Conservation (phyloP, 2,329 filamentous ascomycete species). For the Orbilia blumenaviensis region DNA sequence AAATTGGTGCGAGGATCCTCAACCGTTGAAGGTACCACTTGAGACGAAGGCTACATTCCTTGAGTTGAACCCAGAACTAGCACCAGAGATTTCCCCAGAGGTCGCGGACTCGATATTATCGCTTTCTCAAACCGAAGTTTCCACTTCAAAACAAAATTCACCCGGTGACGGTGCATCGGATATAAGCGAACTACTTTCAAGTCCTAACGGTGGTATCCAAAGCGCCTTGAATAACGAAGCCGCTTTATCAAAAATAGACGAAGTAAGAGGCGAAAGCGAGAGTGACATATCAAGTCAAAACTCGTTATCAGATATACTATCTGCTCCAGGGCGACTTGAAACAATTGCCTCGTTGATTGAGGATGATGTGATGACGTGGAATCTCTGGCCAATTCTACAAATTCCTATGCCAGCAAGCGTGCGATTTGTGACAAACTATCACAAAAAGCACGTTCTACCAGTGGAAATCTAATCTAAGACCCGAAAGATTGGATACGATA, state of each 20-base stretch:
- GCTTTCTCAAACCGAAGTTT: neutral
- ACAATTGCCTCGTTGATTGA: neutral
- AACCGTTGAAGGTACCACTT: slow-evolving; percentile 3
- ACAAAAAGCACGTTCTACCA: neutral
- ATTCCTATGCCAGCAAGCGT: neutral
- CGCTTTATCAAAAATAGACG: neutral
- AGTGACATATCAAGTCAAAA: neutral
- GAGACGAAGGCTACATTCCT: neutral
- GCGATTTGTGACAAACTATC: slow-evolving; percentile 8
- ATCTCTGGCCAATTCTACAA: neutral
- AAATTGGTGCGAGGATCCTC: neutral
- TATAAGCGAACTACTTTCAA: neutral
- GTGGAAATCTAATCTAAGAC: neutral
- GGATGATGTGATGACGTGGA: neutral
- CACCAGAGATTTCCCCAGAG: neutral
- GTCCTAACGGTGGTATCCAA: neutral
- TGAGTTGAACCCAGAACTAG: neutral
- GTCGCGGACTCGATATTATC: neutral
- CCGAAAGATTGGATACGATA: too few relatives aligned
- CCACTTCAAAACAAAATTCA: neutral
- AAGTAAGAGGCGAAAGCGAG: neutral
- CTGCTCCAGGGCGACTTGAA: neutral
- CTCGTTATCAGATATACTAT: neutral
- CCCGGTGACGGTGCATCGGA: neutral
- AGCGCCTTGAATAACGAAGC: neutral